Evolutionary conservation across 768 basidiomycete species (phyloP), one percentile per base, ranked within the genome.

Genomic region (Rhodotorula diobovata): DNA sequence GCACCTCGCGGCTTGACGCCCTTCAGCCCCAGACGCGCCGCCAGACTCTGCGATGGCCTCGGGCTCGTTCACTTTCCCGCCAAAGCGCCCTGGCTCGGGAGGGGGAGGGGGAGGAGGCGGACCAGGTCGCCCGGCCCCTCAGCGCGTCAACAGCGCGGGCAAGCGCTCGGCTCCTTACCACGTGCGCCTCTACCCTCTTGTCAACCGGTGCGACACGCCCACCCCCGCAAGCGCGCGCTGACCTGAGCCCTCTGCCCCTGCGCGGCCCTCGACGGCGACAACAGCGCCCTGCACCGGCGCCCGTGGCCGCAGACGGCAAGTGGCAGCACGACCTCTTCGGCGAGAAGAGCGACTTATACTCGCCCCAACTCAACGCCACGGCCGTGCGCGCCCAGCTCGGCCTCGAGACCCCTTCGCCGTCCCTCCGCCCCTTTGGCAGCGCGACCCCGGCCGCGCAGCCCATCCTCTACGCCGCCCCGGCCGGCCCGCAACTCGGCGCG

Each of bases 311-410:
- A 34, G 61, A 66, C 28, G 72, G 59, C 32, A 72, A 75, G 46
- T 77, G 76, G 76, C 53, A 67, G 63, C 73, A 75, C 63, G 76
- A 77, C 66, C 68, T 77, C 20, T 77, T 77, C 34, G 62, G 58
- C 25, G 11, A 45, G 9, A 54, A n/a, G 28, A 75, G 73, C 1
- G 35, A 68, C 60, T 59, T 74, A 16, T 74, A 74, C 66, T 10
- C 2, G 14, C 76, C 76, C n/a, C 2, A 54, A 9, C 4, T 77
- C 54, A 76, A 76, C 68, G 18, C 64, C 12, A 12, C 34, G 4
- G 48, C 55, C 35, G 35, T 68, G 35, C 46, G 46, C 28, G 8
- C 37, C 25, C 37, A 62, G 11, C 16, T 61, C 28, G 51, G 4
- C 32, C 34, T 34, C 46, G 18, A 28, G 46, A 21, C 25, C 37